phyloP scores from a whole-genome alignment of 1,284 basidiomycete species.

The Melampsora allii-populina region DNA sequence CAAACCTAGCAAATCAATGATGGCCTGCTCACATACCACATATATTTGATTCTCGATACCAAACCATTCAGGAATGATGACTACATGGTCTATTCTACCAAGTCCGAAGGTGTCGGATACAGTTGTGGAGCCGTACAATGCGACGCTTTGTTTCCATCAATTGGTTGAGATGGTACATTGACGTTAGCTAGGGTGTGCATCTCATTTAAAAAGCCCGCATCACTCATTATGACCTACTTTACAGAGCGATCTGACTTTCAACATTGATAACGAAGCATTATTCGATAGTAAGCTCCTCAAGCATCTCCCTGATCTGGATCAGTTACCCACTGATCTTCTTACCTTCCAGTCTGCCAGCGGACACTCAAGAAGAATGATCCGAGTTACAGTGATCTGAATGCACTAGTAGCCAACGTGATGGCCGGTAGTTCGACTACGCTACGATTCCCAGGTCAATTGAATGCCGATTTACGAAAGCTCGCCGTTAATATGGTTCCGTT shows the following conservation, averaged over 20 bases:
- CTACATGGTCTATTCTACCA: conserved; percentile 43
- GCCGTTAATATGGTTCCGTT: conserved; percentile 50
- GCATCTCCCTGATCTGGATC: not conserved
- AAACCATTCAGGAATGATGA: conserved; percentile 39
- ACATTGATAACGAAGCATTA: conserved; percentile 47
- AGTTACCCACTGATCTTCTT: conserved; percentile 4
- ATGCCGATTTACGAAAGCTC: conserved; percentile 53
- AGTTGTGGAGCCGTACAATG: conserved; percentile 54
- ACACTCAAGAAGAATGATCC: conserved; percentile 42
- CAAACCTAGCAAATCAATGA: conserved; percentile 51
- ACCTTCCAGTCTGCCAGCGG: conserved; percentile 34
- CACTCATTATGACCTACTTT: conserved; percentile 50
- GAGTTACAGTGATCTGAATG: conserved; percentile 38
- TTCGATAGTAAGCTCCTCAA: conserved; percentile 36
- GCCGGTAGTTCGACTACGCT: conserved; percentile 43
- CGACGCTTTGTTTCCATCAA: conserved; percentile 54
- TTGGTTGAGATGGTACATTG: conserved; percentile 50
- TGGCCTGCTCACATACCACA: conserved; percentile 48
- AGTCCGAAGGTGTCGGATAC: conserved; percentile 52
- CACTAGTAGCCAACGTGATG: conserved; percentile 43
- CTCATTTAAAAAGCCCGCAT: not conserved
- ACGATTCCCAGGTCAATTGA: conserved; percentile 62
- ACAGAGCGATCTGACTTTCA: conserved; percentile 44
- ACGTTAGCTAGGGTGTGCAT: not conserved
- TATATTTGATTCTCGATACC: not conserved